Evolutionary conservation across 441 rosid genomes (phyloP), one percentile per base, ranked within the genome.

Genomic region (Adansonia grandidieri): DNA sequence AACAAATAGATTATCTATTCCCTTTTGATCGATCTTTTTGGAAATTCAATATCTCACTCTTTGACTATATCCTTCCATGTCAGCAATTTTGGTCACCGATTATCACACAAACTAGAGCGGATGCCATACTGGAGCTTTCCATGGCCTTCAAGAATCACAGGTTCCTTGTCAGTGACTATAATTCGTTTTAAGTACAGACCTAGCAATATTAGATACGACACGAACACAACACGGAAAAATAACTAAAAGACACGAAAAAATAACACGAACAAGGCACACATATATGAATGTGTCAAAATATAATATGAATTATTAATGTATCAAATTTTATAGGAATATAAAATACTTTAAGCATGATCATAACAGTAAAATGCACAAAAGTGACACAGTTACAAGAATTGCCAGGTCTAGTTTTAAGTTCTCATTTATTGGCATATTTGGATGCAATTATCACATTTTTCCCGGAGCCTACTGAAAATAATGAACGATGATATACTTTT

Each of bases 91-190:
- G 84, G 85, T 53, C 86, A 80, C 77, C 89, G 98, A 8, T 7
- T 85, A 80, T 82, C 89, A 70, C 28, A 76, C 17, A 80, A 77
- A 72, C 50, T 66, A 44, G 92, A 92, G 56, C 85, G 85, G 73
- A 79, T 87, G 80, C 93, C 97, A 24, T 85, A 73, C 65, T 89
- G 88, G 91, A 75, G 89, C 85, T 92, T 91, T 65, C 96, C 95
- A 1, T 84, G 86, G 84, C 84, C 89, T 76, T 90, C 89, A 47
- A 72, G 75, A 73, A 54, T 91, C 58, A 90, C 97, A 96, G 97
- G 99, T 96, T 84, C 54, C 48, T 70, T 69, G 22, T 69, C 70
- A 56, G 22, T 72, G 67, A 61, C 22, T n/a, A 0, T 10, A 37
- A 58, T 64, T 56, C 77, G 13, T 68, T 61, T 71, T 56, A 54